A percentile compares a stretch with the other conserved stretches of the same genome.
Conservation (phyloP, 164 flowering plant genomes). For the Litsea cubeba region DNA sequence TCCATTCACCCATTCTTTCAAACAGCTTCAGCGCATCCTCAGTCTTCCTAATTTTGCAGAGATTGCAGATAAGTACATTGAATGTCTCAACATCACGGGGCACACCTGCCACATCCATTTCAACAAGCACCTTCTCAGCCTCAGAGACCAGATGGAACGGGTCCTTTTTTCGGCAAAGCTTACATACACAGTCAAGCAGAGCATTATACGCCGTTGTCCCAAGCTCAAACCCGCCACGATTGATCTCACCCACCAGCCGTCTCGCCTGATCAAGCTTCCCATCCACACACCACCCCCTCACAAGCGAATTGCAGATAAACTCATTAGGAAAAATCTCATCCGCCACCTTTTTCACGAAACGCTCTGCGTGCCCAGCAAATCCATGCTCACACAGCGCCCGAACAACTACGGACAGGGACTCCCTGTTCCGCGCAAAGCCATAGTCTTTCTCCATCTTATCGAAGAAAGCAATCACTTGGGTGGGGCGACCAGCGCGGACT, state of each 20-base stretch:
- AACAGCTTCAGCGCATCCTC: slow-evolving; percentile 70
- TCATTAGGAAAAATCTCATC: slow-evolving; percentile 82
- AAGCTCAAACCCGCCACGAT: slow-evolving; percentile 85
- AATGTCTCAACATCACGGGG: slow-evolving; percentile 84
- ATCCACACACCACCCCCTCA: slow-evolving; percentile 88
- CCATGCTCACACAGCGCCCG: slow-evolving; percentile 63
- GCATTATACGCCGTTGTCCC: slow-evolving; percentile 65
- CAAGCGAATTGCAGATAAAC: slow-evolving; percentile 57
- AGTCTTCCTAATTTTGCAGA: slow-evolving; percentile 77
- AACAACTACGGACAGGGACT: slow-evolving; percentile 50
- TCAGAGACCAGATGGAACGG: slow-evolving; percentile 62
- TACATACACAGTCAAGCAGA: slow-evolving; percentile 84
- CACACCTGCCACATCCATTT: slow-evolving; percentile 82
- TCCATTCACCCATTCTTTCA: slow-evolving; percentile 86
- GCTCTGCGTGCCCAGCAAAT: slow-evolving; percentile 70
- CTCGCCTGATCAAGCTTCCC: slow-evolving; percentile 81
- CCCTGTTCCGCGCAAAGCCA: slow-evolving; percentile 51
- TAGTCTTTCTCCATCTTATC: slow-evolving; percentile 74
- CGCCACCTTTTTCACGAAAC: slow-evolving; percentile 72
- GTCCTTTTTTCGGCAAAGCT: slow-evolving; percentile 77
- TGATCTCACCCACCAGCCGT: slow-evolving; percentile 76
- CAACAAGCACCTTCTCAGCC: slow-evolving; percentile 62
- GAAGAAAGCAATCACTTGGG: slow-evolving; percentile 58
- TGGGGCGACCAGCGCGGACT: slow-evolving; percentile 67
- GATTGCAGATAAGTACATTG: slow-evolving; percentile 65